These are phyloP conservation scores for Metarhizium humberi DNA, from an alignment of 2,329 filamentous ascomycete species.

Conservation along the genomic window DNA sequence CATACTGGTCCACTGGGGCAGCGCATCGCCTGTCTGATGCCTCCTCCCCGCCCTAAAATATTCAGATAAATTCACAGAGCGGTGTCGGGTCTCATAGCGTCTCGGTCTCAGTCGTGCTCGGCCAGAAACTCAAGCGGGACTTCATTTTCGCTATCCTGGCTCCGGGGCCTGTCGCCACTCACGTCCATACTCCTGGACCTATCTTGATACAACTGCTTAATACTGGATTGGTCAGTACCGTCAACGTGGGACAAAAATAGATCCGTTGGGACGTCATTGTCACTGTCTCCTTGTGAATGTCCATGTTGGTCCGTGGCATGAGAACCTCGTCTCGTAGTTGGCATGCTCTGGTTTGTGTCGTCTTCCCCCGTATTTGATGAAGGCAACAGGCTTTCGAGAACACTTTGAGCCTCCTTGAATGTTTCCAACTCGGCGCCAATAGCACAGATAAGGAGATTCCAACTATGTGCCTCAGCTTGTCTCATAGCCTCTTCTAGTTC, in stretches of 20 bases:
- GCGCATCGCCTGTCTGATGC: background rate
- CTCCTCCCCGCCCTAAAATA: background rate
- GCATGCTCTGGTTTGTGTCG: too few species aligned
- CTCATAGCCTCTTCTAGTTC: slow-evolving; percentile 45
- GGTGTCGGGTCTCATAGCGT: background rate
- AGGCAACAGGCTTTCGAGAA: slow-evolving; percentile 29
- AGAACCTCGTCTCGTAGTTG: background rate
- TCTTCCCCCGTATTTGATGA: background rate
- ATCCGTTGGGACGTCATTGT: slow-evolving; percentile 13
- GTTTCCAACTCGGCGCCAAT: slow-evolving; percentile 67
- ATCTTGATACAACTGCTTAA: background rate
- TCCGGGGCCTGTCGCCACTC: slow-evolving; percentile 10
- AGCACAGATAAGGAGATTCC: slow-evolving; percentile 68
- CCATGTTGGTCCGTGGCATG: background rate
- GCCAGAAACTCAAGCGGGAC: slow-evolving; percentile 43
- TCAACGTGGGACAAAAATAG: slow-evolving; percentile 24
- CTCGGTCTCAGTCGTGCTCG: slow-evolving; percentile 24
- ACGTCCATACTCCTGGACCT: background rate
- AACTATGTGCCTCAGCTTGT: slow-evolving; percentile 50
- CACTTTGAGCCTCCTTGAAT: slow-evolving; percentile 48
- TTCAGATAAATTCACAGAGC: background rate
- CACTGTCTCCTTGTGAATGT: slow-evolving; percentile 9
- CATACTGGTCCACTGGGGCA: background rate
- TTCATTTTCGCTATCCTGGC: slow-evolving; percentile 35
- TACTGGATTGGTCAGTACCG: slow-evolving; percentile 9